These are phyloP conservation scores for Zangia roseola DNA, from an alignment of 768 basidiomycete genomes.

Conservation along the genomic window DNA sequence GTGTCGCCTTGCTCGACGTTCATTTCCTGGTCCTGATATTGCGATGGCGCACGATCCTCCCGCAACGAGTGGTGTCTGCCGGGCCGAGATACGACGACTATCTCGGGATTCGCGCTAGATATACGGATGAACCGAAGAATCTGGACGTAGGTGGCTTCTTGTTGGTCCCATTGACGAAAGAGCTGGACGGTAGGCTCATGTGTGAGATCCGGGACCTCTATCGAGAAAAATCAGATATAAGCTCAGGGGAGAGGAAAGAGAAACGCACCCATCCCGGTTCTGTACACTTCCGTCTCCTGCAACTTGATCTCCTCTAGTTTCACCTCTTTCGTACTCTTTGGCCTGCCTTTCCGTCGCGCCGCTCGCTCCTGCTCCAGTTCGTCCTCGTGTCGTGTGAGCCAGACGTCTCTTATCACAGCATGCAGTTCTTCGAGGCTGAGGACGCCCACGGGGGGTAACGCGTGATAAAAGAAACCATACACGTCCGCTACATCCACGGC, in stretches of 20 bases:
- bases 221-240: not conserved
- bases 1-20: constrained; percentile 27
- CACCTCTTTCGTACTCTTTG: constrained; percentile 66
- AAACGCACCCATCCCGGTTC: constrained; percentile 74
- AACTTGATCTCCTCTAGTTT: constrained; percentile 71
- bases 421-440: constrained; percentile 69
- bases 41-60: constrained; percentile 2
- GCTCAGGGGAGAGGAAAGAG: not conserved
- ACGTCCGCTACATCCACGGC: constrained; percentile 58
- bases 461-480: constrained; percentile 74
- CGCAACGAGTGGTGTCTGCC: constrained; percentile 52
- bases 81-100: constrained; percentile 52
- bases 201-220: constrained; percentile 81
- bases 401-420: constrained; percentile 57
- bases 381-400: constrained; percentile 70
- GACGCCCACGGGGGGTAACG: constrained; percentile 56
- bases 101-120: constrained; percentile 51
- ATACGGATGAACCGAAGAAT: constrained; percentile 77
- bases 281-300: constrained; percentile 68
- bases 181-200: constrained; percentile 66
- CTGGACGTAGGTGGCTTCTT: constrained; percentile 66
- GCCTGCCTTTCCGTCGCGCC: constrained; percentile 67
- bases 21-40: constrained; percentile 25
- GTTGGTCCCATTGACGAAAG: constrained; percentile 78
- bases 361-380: constrained; percentile 62